These are phyloP conservation scores for Hyphopichia wangnamkhiaoensis DNA, from an alignment of 1,139 yeast genomes.

Conservation along the genomic window DNA sequence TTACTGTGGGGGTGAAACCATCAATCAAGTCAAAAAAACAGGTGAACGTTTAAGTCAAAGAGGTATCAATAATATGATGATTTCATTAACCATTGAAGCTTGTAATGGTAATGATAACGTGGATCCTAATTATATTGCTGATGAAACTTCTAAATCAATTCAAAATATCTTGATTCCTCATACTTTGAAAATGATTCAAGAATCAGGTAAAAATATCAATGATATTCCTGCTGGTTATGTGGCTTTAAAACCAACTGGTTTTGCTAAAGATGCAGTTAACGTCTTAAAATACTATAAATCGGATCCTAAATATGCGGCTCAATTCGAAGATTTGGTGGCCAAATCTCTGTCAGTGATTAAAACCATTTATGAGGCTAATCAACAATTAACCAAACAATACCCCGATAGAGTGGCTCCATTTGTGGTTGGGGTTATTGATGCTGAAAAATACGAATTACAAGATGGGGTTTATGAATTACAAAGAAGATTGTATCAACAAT, in stretches of 20 bases:
- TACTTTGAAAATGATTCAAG: conserved; percentile 49
- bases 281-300: conserved; percentile 64
- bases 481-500: conserved; percentile 73
- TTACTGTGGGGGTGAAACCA: conserved; percentile 89
- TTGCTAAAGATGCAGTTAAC: conserved; percentile 72
- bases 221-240: conserved; percentile 77
- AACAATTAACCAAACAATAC: conserved; percentile 46
- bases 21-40: conserved; percentile 66
- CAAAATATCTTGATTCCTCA: conserved; percentile 74
- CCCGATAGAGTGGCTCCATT: conserved; percentile 77
- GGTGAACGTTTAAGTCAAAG: conserved; percentile 67
- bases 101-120: conserved; percentile 73
- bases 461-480: conserved; percentile 91
- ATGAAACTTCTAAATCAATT: conserved; percentile 67
- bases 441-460: conserved; percentile 86
- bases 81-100: conserved; percentile 89
- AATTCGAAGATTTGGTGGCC: conserved; percentile 62
- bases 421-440: conserved; percentile 87
- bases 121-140: conserved; percentile 63
- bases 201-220: conserved; percentile 52
- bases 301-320: conserved; percentile 42
- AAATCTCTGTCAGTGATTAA: conserved; percentile 62
- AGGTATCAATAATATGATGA: conserved; percentile 92
- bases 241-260: conserved; percentile 93
- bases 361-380: conserved; percentile 59